Evolutionary conservation across 768 basidiomycete species (phyloP), one percentile per base, ranked within the genome.

Genomic region (Lactifluus piperatus): DNA sequence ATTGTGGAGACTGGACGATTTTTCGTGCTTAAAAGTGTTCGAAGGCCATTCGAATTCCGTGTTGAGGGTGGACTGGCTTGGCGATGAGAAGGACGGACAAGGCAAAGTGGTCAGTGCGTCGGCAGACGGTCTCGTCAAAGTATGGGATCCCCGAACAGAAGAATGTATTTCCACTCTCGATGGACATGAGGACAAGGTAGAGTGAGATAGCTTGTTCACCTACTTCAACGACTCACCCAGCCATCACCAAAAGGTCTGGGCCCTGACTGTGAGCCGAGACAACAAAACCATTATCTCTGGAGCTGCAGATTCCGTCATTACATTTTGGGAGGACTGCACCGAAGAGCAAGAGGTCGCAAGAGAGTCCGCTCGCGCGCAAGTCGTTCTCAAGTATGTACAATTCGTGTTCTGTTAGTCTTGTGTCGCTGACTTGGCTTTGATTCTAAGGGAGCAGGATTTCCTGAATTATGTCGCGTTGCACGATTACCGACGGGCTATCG

Each of bases 11-110:
- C 71, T 98, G 63, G 90, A 94, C 62, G 92, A 97, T 69, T 97
- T 86, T 72, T 82, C 90, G 26, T 99, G 97, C 70, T 69, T 98
- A 62, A 84, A 93, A 79, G 98, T 97, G 22, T 94, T 98, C 66
- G 97, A 99, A 73, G 97, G 97, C 0, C 97, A 99, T 71, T 92
- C 93, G 8, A 98, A 97, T 71, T 97, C 97, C 13, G 93, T 99
- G 32, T 73, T 99, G 54, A 77, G 94, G 52, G 91, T 98, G 30
- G 92, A 94, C 67, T 98, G 97, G 71, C 68, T 97, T 45, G 88
- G 88, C 65, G 69, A 94, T 88, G 18, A 78, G 81, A 78, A 54
- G 10, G 53, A 41, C 27, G 50, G 14, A n/a, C 29, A 49, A 4
- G 63, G 51, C 9, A 94, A 97, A 73, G 75, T 99, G 41, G 86